Conservation (phyloP, 2,329 filamentous ascomycete species). For the Triangularia verruculosa region DNA sequence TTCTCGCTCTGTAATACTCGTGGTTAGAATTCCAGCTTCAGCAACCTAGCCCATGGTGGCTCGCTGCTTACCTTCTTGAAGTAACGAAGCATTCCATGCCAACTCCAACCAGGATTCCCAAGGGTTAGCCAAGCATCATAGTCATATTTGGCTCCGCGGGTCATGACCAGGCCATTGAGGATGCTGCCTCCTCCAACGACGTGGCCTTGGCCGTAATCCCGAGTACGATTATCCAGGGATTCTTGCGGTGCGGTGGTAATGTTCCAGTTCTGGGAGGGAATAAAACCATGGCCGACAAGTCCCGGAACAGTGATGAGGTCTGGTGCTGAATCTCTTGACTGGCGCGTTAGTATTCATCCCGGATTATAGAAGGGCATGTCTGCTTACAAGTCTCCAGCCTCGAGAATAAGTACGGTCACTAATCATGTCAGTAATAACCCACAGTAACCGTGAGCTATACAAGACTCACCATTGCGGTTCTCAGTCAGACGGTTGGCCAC, state of each 20-base stretch:
- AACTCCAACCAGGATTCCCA: conserved; percentile 23
- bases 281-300: conserved; percentile 20
- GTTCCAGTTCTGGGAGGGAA: conserved; percentile 25
- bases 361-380: not conserved
- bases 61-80: conserved; percentile 20
- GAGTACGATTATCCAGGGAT: conserved; percentile 35
- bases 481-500: conserved; percentile 48
- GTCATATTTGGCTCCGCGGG: conserved; percentile 17
- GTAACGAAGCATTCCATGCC: conserved; percentile 18
- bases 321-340: conserved; percentile 11
- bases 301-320: conserved; percentile 21
- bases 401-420: conserved; percentile 28
- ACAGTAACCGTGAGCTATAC: not conserved
- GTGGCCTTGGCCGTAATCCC: conserved; percentile 37
- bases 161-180: conserved; percentile 22
- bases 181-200: conserved; percentile 36
- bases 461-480: conserved; percentile 37
- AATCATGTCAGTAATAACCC: conserved; percentile 5
- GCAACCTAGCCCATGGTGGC: not conserved
- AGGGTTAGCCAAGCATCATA: conserved; percentile 22
- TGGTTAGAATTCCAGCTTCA: conserved; percentile 22
- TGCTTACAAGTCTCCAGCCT: conserved; percentile 26
- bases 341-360: not conserved
- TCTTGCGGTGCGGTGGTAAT: conserved; percentile 33
- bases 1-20: conserved; percentile 35